Base-by-base conservation (phyloP, 2,329 filamentous ascomycete species). In the Xylaria digitata region DNA sequence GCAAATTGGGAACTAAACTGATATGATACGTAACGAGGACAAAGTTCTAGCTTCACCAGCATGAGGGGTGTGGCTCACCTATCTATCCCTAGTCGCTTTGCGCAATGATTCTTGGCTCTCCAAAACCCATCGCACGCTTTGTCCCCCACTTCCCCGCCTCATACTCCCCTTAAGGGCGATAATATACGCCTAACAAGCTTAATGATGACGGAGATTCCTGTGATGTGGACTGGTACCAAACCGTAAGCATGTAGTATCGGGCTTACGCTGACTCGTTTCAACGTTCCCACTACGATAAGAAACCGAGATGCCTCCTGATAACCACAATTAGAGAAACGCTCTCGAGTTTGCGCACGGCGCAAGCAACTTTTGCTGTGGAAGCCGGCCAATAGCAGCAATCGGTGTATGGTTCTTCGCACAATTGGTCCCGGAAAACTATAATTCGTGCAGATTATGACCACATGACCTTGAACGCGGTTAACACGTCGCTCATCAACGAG, bases 401-500 rank as follows among this genome's bases (percentile, higher is more conserved):
- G 21, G 6, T n/a, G 32, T 40, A 9, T n/a, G 32, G 32, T 15
- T 21, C 37, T 19, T 7, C 15, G 32, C 32, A 53, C 13, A 7
- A 42, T 42, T 54, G 6, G 34, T 40, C 34, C 15, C 13, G 19
- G 7, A 54, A 32, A 17, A 42, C 34, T 5, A 26, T 42, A 42
- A 42, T 21, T 17, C 11, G 34, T 54, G 21, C 50, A 23, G 19
- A 32, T 13, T 23, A 40, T 23, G 32, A 32, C 50, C 37, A 54
- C 50, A 40, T 34, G 50, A 54, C 13, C 50, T 40, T 54, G 9
- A 15, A 40, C n/a, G n/a, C 6, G 13, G 52, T 37, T 53, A 53
- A 13, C 19, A 42, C 34, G 49, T 34, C 37, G 26, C 19, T 26
- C 21, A 7, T 15, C 11, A 54, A 54, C 34, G 32, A 40, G 37